Evolutionary conservation across 495 filamentous ascomycete species (phyloP).

Genomic region (Hypoxylon crocopeplum): DNA sequence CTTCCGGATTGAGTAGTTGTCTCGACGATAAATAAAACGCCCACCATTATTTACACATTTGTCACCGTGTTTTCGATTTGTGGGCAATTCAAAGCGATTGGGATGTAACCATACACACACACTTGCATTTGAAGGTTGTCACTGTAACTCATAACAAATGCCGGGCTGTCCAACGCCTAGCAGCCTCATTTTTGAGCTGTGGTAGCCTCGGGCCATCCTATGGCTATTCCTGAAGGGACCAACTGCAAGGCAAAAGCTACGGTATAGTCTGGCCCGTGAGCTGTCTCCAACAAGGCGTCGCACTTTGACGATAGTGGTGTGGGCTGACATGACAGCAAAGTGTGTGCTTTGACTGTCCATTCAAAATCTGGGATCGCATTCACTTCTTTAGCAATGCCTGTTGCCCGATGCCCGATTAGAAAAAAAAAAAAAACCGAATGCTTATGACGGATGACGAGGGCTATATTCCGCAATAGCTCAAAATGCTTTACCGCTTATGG

Average conservation of each 20-base stretch:
- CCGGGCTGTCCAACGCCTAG: constrained; percentile 22
- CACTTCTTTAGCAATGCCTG: constrained; percentile 6
- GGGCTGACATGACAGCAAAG: constrained; percentile 17
- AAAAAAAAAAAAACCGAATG: constrained; percentile 5
- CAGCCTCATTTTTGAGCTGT: constrained; percentile 39
- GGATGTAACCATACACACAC: constrained; percentile 38
- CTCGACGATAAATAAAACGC: constrained; percentile 24
- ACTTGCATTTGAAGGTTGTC: constrained; percentile 24
- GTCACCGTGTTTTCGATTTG: constrained; percentile 23
- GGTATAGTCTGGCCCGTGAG: constrained; percentile 5
- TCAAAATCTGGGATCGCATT: constrained; percentile 23
- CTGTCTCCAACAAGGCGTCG: constrained; percentile 22
- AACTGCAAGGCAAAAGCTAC: constrained; percentile 22
- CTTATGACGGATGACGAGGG: constrained; percentile 14
- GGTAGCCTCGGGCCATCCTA: constrained; percentile 31
- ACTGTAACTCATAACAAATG: constrained; percentile 26
- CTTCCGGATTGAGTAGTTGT: constrained; percentile 6
- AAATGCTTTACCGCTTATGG: constrained; percentile 13
- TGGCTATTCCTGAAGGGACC: constrained; percentile 19
- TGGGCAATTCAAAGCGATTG: constrained; percentile 36
- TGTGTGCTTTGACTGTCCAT: constrained; percentile 3
- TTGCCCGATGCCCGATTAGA: constrained; percentile 18
- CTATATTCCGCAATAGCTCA: constrained; percentile 15
- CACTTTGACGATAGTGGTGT: constrained; percentile 4
- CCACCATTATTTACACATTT: constrained; percentile 2